Percentiles rank a stretch among this genome's conserved stretches.
Evolutionary conservation across 345 rosid genomes (phyloP).

Genomic region (Alliaria petiolata): DNA sequence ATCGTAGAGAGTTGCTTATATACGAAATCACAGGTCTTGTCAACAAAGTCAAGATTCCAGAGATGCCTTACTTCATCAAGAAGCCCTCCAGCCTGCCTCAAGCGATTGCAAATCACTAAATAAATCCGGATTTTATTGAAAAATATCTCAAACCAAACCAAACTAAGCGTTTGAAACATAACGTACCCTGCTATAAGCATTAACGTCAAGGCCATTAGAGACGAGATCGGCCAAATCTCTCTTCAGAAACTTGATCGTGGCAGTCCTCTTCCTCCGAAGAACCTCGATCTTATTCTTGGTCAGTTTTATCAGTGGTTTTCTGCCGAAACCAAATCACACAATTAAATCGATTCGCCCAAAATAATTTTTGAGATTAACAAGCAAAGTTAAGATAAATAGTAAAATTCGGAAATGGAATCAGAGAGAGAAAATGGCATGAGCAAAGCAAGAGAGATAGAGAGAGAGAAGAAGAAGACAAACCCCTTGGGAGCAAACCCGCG

Average conservation of each 20-base stretch:
- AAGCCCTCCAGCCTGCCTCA: conserved; percentile 76
- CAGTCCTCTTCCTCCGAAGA: conserved; percentile 76
- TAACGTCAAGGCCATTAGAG: conserved; percentile 71
- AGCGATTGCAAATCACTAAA: background rate
- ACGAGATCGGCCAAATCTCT: conserved; percentile 90
- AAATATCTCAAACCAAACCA: background rate
- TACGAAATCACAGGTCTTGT: conserved; percentile 56
- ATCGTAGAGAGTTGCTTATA: conserved; percentile 59
- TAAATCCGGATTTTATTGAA: background rate
- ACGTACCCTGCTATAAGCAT: conserved; percentile 75
- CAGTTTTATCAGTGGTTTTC: conserved; percentile 77
- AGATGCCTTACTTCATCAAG: conserved; percentile 57
- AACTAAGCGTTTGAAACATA: background rate
- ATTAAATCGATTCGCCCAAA: background rate
- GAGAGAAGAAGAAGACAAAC: conserved; percentile 33
- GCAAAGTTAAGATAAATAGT: background rate
- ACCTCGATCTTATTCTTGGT: conserved; percentile 83
- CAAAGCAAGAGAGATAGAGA: background rate
- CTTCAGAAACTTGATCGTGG: conserved; percentile 81
- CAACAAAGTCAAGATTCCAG: conserved; percentile 72
- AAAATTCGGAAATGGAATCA: background rate
- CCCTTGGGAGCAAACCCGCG: conserved; percentile 79
- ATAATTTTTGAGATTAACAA: background rate
- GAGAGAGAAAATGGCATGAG: background rate
- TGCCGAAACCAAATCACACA: conserved; percentile 26